phyloP scores from a whole-genome alignment of 2,329 filamentous ascomycete genomes.

The Laburnicola sp. region DNA sequence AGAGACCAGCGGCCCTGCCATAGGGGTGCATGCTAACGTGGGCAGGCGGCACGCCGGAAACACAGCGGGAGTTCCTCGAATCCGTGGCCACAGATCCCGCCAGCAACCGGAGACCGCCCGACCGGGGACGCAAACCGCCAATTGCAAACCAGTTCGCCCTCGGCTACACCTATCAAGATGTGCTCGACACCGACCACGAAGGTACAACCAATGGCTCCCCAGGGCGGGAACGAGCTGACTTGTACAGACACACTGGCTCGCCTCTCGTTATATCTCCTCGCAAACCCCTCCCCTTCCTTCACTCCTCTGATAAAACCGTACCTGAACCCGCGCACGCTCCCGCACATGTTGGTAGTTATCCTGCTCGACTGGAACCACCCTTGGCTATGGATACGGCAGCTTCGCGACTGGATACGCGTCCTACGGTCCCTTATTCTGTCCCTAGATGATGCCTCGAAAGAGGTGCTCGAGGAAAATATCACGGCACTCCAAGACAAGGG shows the following conservation, averaged over 20 bases:
- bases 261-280: slow-evolving; percentile 84
- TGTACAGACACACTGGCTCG: slow-evolving; percentile 79
- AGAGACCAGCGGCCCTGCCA: slow-evolving; percentile 34
- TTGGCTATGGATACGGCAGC: slow-evolving; percentile 86
- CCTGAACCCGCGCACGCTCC: slow-evolving; percentile 79
- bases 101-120: slow-evolving; percentile 56
- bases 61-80: slow-evolving; percentile 80
- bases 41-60: slow-evolving; percentile 76
- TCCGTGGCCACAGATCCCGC: slow-evolving; percentile 46
- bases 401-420: slow-evolving; percentile 86
- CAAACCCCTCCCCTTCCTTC: slow-evolving; percentile 81
- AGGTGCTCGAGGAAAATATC: slow-evolving; percentile 86
- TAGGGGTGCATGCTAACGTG: slow-evolving; percentile 20
- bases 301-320: slow-evolving; percentile 81
- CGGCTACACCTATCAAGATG: slow-evolving; percentile 94
- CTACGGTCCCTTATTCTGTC: slow-evolving; percentile 75
- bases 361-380: slow-evolving; percentile 95
- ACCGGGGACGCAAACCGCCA: slow-evolving; percentile 63
- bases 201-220: slow-evolving; percentile 55
- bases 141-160: slow-evolving; percentile 90
- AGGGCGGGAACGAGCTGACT: slow-evolving; percentile 12
- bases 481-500: slow-evolving; percentile 69
- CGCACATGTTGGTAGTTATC: slow-evolving; percentile 83
- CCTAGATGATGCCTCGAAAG: slow-evolving; percentile 74
- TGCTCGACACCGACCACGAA: slow-evolving; percentile 91